phyloP scores from a whole-genome alignment of 495 filamentous ascomycete species.

The Bryoglossum gracile region DNA sequence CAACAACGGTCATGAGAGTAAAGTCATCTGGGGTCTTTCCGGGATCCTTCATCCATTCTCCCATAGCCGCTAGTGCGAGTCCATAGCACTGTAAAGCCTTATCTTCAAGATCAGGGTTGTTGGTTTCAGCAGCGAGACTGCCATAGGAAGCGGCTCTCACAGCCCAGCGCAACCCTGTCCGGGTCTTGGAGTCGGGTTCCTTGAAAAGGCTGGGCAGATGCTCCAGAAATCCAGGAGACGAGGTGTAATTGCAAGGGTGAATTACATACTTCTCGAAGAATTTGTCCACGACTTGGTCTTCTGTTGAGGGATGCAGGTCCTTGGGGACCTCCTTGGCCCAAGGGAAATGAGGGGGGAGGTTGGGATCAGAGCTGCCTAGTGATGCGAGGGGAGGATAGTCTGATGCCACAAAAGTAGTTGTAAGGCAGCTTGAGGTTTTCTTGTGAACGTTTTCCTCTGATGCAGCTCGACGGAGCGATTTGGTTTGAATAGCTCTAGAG shows the following conservation, averaged over 20 bases:
- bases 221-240: constrained; percentile 29
- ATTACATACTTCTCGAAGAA: constrained; percentile 33
- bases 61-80: constrained; percentile 27
- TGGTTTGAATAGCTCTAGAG: too few relatives aligned
- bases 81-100: constrained; percentile 30
- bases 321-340: too few relatives aligned
- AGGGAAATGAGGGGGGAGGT: too few relatives aligned
- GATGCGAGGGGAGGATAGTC: too few relatives aligned
- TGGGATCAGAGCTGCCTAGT: too few relatives aligned
- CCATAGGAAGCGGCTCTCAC: constrained; percentile 30
- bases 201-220: constrained; percentile 30
- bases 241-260: constrained; percentile 30
- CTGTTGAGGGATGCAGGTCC: constrained; percentile 12
- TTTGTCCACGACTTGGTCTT: constrained; percentile 25
- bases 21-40: constrained; percentile 28
- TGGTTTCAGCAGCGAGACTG: constrained; percentile 23
- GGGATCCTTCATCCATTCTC: constrained; percentile 17
- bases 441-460: too few relatives aligned
- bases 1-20: constrained; percentile 31
- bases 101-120: constrained; percentile 13
- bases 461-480: too few relatives aligned
- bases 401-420: too few relatives aligned
- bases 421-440: too few relatives aligned
- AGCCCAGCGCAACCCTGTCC: constrained; percentile 30
- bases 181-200: constrained; percentile 28